A percentile compares a stretch with the other conserved stretches of the same genome.
These are phyloP conservation scores for Cryptococcus deneoformans DNA, from an alignment of 1,284 basidiomycete genomes.

Conservation along the genomic window DNA sequence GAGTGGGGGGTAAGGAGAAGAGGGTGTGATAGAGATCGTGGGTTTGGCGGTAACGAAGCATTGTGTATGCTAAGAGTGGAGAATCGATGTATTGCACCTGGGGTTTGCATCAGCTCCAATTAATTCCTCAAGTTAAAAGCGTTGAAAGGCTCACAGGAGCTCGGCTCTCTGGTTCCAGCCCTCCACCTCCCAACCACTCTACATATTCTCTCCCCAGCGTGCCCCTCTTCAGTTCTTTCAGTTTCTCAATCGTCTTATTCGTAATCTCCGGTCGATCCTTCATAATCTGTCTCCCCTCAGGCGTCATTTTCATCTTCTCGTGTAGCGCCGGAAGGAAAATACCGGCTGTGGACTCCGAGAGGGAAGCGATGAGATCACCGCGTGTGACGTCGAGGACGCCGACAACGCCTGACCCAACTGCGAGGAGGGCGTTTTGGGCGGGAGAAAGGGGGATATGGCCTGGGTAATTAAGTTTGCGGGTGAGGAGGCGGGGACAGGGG, in stretches of 20 bases:
- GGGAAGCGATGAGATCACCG: constrained; percentile 89
- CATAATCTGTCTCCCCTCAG: constrained; percentile 74
- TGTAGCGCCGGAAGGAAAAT: constrained; percentile 75
- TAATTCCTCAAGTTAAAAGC: not conserved
- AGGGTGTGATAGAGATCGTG: constrained; percentile 66
- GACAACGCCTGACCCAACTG: constrained; percentile 80
- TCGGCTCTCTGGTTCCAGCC: constrained; percentile 92
- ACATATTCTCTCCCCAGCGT: constrained; percentile 86
- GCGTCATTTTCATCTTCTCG: constrained; percentile 71
- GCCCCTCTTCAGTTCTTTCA: constrained; percentile 67
- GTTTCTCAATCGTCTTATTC: constrained; percentile 67
- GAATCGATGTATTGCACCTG: constrained; percentile 93
- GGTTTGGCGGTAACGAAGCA: constrained; percentile 97
- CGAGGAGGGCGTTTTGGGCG: constrained; percentile 80
- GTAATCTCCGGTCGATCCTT: constrained; percentile 80
- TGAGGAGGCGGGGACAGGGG: too few relatives aligned
- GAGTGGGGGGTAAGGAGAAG: constrained; percentile 81
- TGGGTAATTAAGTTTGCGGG: too few relatives aligned
- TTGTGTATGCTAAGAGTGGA: constrained; percentile 90
- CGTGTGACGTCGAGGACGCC: constrained; percentile 78
- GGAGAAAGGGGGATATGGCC: constrained; percentile 36
- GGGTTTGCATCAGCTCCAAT: not conserved
- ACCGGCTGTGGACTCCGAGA: constrained; percentile 86
- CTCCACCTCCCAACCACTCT: constrained; percentile 85
- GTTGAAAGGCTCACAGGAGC: constrained; percentile 63